phyloP scores from a whole-genome alignment of 2,329 filamentous ascomycete species.

The Claviceps sp. region DNA sequence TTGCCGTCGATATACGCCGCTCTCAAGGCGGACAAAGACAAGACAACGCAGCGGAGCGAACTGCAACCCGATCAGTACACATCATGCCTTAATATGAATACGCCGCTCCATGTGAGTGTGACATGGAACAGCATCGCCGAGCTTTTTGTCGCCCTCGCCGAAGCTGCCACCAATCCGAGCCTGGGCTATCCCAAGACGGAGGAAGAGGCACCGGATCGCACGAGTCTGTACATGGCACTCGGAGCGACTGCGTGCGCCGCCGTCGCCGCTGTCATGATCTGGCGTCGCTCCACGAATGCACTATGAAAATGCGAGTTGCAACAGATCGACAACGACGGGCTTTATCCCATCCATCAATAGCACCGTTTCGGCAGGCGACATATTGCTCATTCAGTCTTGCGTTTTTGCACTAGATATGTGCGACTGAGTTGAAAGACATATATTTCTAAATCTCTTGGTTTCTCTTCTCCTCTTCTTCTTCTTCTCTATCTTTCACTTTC shows the following conservation, averaged over 20 bases:
- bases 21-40: conserved; percentile 88
- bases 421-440: neutral
- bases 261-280: conserved; percentile 52
- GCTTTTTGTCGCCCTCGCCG: conserved; percentile 81
- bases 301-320: conserved; percentile 10
- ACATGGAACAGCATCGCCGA: conserved; percentile 91
- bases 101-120: conserved; percentile 86
- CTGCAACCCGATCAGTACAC: conserved; percentile 89
- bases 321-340: neutral
- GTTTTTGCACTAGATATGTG: neutral
- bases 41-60: conserved; percentile 89
- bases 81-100: conserved; percentile 69
- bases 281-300: conserved; percentile 42
- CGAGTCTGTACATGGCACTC: conserved; percentile 72
- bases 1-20: conserved; percentile 86
- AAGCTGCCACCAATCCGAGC: conserved; percentile 81
- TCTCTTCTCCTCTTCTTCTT: neutral
- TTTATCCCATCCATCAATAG: neutral
- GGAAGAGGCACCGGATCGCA: conserved; percentile 71
- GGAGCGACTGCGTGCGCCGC: conserved; percentile 57
- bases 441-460: neutral
- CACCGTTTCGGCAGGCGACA: neutral
- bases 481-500: neutral
- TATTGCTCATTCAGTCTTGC: conserved; percentile 3
- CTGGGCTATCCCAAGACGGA: conserved; percentile 81